These are phyloP conservation scores for Cenchrus purpureus DNA, from an alignment of 176 grass and related monocot species.

Conservation along the genomic window DNA sequence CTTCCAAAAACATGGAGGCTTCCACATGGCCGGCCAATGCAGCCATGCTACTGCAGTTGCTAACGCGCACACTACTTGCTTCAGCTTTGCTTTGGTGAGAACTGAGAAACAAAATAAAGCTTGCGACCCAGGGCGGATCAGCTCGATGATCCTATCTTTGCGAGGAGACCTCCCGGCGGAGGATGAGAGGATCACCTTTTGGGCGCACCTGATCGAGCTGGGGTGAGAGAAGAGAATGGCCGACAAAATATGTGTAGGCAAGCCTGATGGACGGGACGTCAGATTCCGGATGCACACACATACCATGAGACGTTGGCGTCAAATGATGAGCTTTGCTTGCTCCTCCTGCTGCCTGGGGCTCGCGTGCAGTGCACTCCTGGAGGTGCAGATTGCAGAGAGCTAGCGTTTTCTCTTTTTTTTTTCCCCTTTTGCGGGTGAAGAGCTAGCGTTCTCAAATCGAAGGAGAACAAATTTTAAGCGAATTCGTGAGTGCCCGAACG, in stretches of 20 bases:
- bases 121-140: neutral
- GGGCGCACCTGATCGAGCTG: slow-evolving; percentile 40
- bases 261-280: slow-evolving; percentile 39
- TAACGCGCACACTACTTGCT: no score
- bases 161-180: neutral
- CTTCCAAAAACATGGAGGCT: slow-evolving; percentile 30
- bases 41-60: no score
- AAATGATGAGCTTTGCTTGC: slow-evolving; percentile 50
- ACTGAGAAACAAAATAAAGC: neutral
- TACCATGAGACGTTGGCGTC: slow-evolving; percentile 50
- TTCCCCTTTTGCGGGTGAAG: no score
- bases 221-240: slow-evolving; percentile 34
- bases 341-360: no score
- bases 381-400: neutral
- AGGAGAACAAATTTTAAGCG: neutral
- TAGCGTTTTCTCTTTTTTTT: neutral
- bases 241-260: slow-evolving; percentile 61
- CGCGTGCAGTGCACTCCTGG: neutral
- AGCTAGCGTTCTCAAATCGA: no score
- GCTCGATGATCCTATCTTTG: slow-evolving; percentile 38
- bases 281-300: slow-evolving; percentile 35
- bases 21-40: neutral
- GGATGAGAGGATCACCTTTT: slow-evolving; percentile 52
- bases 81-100: neutral
- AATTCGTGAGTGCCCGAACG: neutral